These are phyloP conservation scores for Candida manassasensis DNA, from an alignment of 805 yeast genomes.

Conservation along the genomic window DNA sequence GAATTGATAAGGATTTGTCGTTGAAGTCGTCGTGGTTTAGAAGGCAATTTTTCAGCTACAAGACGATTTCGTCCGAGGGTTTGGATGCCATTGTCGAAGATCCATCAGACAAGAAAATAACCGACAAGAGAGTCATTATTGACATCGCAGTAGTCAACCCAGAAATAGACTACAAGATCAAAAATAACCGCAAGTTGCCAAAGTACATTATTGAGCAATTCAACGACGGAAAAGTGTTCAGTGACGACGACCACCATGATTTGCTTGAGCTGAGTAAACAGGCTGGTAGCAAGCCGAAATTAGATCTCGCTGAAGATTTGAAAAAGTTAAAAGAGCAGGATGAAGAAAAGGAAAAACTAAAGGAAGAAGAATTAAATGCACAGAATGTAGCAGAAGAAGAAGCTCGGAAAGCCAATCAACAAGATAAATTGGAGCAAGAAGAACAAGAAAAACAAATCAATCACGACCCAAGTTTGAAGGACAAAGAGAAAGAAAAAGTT, in stretches of 20 bases:
- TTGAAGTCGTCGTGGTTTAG: conserved; percentile 42
- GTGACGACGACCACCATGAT: conserved; percentile 22
- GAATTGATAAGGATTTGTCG: conserved; percentile 43
- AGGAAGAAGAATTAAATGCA: background rate
- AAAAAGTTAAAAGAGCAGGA: conserved; percentile 1
- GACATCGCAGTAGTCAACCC: conserved; percentile 37
- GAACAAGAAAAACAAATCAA: background rate
- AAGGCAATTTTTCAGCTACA: conserved; percentile 35
- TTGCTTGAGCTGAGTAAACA: conserved; percentile 5
- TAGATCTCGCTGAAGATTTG: conserved; percentile 2
- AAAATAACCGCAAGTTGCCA: conserved; percentile 35
- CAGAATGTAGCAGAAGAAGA: background rate
- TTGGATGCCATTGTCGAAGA: conserved; percentile 8
- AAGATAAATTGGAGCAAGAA: background rate
- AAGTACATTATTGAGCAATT: conserved; percentile 24
- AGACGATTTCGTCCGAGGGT: conserved; percentile 20
- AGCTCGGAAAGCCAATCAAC: background rate
- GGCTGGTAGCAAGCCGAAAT: background rate
- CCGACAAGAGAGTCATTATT: conserved; percentile 30
- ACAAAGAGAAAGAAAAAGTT: background rate
- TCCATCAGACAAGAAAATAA: background rate
- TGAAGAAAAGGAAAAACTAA: conserved; percentile 4
- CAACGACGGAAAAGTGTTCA: conserved; percentile 20
- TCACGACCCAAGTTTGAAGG: background rate
- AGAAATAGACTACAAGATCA: conserved; percentile 24